Evolutionary conservation across 495 filamentous ascomycete species (phyloP).

Genomic region (Chlorociboria aeruginascens): DNA sequence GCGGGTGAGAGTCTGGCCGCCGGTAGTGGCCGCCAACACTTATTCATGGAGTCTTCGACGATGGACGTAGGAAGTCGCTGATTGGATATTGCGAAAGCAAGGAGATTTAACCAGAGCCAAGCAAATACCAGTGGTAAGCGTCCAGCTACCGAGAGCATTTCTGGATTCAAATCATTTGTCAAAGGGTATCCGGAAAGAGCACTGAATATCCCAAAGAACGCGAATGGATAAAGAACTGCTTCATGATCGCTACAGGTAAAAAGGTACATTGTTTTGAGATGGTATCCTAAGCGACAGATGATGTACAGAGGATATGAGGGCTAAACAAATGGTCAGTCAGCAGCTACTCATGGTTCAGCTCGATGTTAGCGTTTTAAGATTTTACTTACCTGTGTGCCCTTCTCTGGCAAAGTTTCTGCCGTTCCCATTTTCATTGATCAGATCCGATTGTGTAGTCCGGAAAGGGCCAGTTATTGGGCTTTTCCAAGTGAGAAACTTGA

Average conservation of each 20-base stretch:
- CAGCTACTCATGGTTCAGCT: too few relatives aligned
- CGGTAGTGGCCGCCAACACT: conserved; percentile 45
- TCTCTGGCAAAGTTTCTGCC: too few relatives aligned
- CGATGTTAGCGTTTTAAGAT: too few relatives aligned
- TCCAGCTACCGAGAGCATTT: conserved; percentile 9
- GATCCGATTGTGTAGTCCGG: too few relatives aligned
- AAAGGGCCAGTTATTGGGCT: too few relatives aligned
- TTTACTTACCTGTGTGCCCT: too few relatives aligned
- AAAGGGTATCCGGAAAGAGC: conserved; percentile 19
- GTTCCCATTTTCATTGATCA: too few relatives aligned
- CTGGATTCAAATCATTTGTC: background rate
- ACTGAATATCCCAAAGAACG: conserved; percentile 22
- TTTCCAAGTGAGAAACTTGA: too few relatives aligned
- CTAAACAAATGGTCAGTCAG: too few relatives aligned
- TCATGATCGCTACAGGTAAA: conserved; percentile 30
- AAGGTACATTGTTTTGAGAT: conserved; percentile 18
- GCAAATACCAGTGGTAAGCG: conserved; percentile 15
- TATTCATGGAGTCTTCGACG: conserved; percentile 43
- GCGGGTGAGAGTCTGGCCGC: conserved; percentile 24
- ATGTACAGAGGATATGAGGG: too few relatives aligned
- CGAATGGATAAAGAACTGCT: conserved; percentile 25
- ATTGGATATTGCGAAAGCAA: conserved; percentile 36
- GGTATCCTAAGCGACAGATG: background rate
- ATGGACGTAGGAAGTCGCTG: conserved; percentile 34
- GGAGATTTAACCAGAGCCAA: conserved; percentile 25